Evolutionary conservation across 805 yeast species (phyloP).

Genomic region (Metschnikowia lochheadii): DNA sequence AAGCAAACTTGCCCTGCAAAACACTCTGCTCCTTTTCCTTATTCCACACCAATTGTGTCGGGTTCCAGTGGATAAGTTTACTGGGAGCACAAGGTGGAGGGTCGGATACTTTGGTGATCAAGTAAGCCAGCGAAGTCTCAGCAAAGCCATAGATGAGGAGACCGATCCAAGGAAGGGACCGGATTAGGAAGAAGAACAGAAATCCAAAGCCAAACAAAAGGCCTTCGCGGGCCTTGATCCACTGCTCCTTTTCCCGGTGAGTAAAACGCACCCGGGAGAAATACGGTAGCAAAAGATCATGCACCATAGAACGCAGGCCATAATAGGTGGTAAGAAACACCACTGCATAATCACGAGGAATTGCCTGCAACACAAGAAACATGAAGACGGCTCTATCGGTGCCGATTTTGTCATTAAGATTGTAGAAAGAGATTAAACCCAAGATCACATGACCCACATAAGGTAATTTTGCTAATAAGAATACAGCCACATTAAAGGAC

Average conservation of each 20-base stretch:
- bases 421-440: slow-evolving; percentile 41
- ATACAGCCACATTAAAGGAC: slow-evolving; percentile 28
- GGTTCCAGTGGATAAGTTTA: slow-evolving; percentile 28
- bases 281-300: slow-evolving; percentile 49
- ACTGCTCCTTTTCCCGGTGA: slow-evolving; percentile 38
- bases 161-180: slow-evolving; percentile 41
- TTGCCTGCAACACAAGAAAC: slow-evolving; percentile 29
- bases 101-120: slow-evolving; percentile 51
- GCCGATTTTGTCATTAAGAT: slow-evolving; percentile 44
- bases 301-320: slow-evolving; percentile 43
- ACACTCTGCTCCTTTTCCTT: slow-evolving; percentile 18
- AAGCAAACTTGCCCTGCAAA: slow-evolving; percentile 20
- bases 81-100: slow-evolving; percentile 31
- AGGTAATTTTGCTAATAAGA: slow-evolving; percentile 37
- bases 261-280: slow-evolving; percentile 45
- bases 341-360: slow-evolving; percentile 34
- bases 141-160: slow-evolving; percentile 50
- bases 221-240: slow-evolving; percentile 54
- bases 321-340: slow-evolving; percentile 41
- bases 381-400: slow-evolving; percentile 39
- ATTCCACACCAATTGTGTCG: slow-evolving; percentile 31
- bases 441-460: slow-evolving; percentile 39
- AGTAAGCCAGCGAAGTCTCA: slow-evolving; percentile 49
- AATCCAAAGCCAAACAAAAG: slow-evolving; percentile 54
- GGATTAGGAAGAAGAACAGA: slow-evolving; percentile 40